Evolutionary conservation across 1,284 basidiomycete genomes (phyloP).

Genomic region (Apiotrichum siamense): DNA sequence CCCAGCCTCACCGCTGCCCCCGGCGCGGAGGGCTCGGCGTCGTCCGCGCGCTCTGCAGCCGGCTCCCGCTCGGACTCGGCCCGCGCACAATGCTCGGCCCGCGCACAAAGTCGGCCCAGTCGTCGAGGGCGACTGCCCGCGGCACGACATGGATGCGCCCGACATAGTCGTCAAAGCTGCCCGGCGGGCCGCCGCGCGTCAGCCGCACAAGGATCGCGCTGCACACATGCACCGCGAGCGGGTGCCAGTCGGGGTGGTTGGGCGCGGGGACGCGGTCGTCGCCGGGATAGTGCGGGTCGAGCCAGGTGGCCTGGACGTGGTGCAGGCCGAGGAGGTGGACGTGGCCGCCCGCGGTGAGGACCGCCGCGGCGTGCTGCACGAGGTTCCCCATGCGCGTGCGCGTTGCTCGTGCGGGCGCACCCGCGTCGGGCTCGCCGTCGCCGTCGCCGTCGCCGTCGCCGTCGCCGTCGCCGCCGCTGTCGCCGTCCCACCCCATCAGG

Average conservation of each 20-base stretch:
- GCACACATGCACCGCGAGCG: not conserved
- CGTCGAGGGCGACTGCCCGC: not conserved
- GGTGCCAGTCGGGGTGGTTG: conserved; percentile 1
- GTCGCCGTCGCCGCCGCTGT: too few species aligned
- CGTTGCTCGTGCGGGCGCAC: too few species aligned
- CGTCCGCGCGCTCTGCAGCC: too few species aligned
- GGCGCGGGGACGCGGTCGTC: not conserved
- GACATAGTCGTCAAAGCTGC: not conserved
- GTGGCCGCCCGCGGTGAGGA: not conserved
- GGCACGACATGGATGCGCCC: not conserved
- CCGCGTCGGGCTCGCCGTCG: too few species aligned
- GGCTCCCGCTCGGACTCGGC: too few species aligned
- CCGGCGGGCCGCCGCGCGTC: not conserved
- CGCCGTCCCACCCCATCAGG: not conserved
- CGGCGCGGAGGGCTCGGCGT: too few species aligned
- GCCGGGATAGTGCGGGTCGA: not conserved
- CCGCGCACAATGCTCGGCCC: too few species aligned
- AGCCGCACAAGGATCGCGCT: not conserved
- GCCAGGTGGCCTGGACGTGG: not conserved
- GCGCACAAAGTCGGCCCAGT: not conserved
- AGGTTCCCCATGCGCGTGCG: not conserved
- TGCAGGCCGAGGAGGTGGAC: not conserved
- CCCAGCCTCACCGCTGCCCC: too few species aligned
- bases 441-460: too few species aligned
- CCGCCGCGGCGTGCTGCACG: not conserved